Conservation (phyloP, 306 rosid genomes). For the Fagus sylvatica region DNA sequence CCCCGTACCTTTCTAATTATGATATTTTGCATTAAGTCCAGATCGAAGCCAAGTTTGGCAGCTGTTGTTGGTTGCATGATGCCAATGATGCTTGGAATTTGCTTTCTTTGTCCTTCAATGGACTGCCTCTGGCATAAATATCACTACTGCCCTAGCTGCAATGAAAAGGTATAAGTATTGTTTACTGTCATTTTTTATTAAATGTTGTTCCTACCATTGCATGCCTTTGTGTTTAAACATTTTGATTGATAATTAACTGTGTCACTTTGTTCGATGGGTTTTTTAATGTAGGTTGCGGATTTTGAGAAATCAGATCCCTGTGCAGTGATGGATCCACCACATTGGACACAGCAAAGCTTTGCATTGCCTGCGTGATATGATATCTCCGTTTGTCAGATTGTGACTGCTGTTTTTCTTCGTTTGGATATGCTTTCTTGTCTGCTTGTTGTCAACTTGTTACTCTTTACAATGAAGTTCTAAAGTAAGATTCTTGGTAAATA, state of each 20-base stretch:
- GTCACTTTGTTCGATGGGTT: background rate
- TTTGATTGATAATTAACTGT: background rate
- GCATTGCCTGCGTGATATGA: conserved; percentile 59
- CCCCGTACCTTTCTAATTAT: background rate
- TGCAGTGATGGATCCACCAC: conserved; percentile 80
- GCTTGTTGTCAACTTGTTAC: conserved; percentile 14
- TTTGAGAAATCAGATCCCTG: conserved; percentile 80
- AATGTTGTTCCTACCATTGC: background rate
- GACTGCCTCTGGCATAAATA: conserved; percentile 96
- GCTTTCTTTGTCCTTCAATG: conserved; percentile 84
- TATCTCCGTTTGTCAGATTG: conserved; percentile 2
- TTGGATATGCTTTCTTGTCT: conserved; percentile 15
- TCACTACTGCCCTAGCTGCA: conserved; percentile 82
- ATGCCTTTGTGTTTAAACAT: background rate
- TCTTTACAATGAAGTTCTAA: background rate
- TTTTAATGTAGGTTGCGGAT: conserved; percentile 64
- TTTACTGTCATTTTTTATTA: background rate
- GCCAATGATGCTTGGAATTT: conserved; percentile 80
- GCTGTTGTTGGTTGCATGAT: conserved; percentile 80
- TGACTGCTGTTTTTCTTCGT: conserved; percentile 8
- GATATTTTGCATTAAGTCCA: conserved; percentile 16
- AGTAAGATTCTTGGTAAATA: conserved; percentile 8
- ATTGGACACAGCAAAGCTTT: conserved; percentile 82
- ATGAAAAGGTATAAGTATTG: conserved; percentile 52
- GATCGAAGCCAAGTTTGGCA: conserved; percentile 81